A percentile compares a stretch with the other conserved stretches of the same genome.
Conservation (phyloP, 2,329 filamentous ascomycete species). For the Penicillium sp. region DNA sequence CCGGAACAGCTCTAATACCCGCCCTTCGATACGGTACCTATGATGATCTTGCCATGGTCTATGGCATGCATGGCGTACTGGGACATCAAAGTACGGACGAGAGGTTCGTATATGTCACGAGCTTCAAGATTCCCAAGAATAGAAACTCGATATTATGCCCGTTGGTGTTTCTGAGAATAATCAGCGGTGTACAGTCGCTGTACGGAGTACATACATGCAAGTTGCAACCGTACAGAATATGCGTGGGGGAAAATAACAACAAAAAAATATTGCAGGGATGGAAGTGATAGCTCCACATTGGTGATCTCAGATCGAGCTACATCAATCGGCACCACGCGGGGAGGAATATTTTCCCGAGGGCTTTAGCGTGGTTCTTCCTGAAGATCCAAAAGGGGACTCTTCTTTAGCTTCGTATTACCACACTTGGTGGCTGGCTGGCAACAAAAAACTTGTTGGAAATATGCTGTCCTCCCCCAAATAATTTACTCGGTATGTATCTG, state of each 20-base stretch:
- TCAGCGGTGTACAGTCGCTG: conserved; percentile 17
- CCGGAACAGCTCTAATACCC: neutral
- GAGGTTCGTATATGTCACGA: neutral
- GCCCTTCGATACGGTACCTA: neutral
- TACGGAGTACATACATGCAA: neutral
- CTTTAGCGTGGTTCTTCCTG: conserved; percentile 3
- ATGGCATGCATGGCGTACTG: neutral
- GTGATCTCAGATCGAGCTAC: conserved; percentile 18
- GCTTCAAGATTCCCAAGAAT: neutral
- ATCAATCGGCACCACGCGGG: conserved; percentile 14
- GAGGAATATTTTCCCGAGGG: neutral
- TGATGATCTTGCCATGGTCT: neutral
- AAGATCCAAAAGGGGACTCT: neutral
- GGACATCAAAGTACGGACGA: neutral
- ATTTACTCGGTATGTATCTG: neutral
- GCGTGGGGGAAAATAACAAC: neutral
- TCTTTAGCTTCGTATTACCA: neutral
- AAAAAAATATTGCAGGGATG: conserved; percentile 14
- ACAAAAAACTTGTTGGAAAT: neutral
- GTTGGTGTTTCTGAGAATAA: neutral
- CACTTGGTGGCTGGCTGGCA: conserved; percentile 15
- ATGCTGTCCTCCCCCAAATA: neutral
- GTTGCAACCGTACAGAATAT: neutral
- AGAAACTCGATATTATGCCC: neutral
- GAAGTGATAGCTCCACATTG: conserved; percentile 13